Conservation (phyloP, 768 basidiomycete genomes). For the Fistulinella prunicolor region DNA sequence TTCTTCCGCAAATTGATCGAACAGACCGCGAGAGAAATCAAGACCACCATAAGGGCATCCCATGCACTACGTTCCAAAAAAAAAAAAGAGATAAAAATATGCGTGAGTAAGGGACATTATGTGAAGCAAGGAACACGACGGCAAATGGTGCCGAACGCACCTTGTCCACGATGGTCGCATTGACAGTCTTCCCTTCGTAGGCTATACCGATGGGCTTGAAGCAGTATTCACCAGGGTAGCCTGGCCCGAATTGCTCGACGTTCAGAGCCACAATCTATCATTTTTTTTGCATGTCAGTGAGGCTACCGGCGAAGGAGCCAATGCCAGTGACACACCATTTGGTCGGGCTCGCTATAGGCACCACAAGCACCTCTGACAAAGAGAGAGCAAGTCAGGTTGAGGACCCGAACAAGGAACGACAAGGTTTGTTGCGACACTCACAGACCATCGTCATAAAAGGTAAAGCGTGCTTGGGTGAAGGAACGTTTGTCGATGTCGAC, state of each 20-base stretch:
- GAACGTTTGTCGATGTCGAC: slow-evolving; percentile 35
- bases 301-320: neutral
- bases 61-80: slow-evolving; percentile 46
- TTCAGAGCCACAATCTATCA: slow-evolving; percentile 30
- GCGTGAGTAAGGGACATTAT: too few relatives aligned
- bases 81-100: too few relatives aligned
- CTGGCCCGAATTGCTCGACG: slow-evolving; percentile 47
- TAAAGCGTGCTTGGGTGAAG: slow-evolving; percentile 39
- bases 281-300: neutral
- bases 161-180: slow-evolving; percentile 60
- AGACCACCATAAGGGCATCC: slow-evolving; percentile 64
- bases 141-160: slow-evolving; percentile 29
- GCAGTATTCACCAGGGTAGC: slow-evolving; percentile 65
- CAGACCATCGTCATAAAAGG: slow-evolving; percentile 55
- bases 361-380: slow-evolving; percentile 55
- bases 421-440: slow-evolving; percentile 20
- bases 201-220: slow-evolving; percentile 58
- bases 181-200: slow-evolving; percentile 49
- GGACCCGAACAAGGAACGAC: neutral
- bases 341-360: slow-evolving; percentile 30
- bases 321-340: slow-evolving; percentile 16
- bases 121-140: neutral
- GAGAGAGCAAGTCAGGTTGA: neutral
- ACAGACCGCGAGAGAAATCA: slow-evolving; percentile 67
- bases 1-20: slow-evolving; percentile 50